Conservation (phyloP, 805 yeast species). For the Scheffersomyces coipomensis region DNA sequence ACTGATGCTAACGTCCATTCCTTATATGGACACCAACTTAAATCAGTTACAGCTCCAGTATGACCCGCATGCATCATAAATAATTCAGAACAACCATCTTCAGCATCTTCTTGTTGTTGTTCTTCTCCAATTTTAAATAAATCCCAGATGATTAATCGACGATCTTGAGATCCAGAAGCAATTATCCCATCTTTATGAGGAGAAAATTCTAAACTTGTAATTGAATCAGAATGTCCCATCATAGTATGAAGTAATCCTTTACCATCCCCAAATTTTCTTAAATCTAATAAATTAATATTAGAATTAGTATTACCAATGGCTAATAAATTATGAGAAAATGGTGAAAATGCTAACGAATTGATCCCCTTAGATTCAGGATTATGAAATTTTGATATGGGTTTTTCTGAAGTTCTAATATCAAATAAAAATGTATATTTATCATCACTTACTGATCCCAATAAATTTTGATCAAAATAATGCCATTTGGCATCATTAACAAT, state of each 20-base stretch:
- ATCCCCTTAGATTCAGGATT: conserved; percentile 39
- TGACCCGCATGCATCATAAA: conserved; percentile 94
- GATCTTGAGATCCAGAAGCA: conserved; percentile 75
- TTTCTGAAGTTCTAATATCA: conserved; percentile 46
- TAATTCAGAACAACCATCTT: conserved; percentile 86
- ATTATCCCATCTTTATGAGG: conserved; percentile 75
- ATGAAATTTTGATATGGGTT: conserved; percentile 23
- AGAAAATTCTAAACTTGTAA: conserved; percentile 74
- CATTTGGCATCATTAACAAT: conserved; percentile 78
- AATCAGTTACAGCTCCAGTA: conserved; percentile 71
- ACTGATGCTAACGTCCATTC: conserved; percentile 77
- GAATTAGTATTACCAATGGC: conserved; percentile 74
- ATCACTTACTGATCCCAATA: conserved; percentile 75
- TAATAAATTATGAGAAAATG: conserved; percentile 54
- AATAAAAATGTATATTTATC: conserved; percentile 55
- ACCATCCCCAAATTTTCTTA: conserved; percentile 40
- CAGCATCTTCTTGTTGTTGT: conserved; percentile 83
- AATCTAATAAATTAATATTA: conserved; percentile 63
- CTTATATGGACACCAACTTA: conserved; percentile 65
- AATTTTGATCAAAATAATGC: conserved; percentile 50
- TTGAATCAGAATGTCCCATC: conserved; percentile 76
- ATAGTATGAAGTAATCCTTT: conserved; percentile 58
- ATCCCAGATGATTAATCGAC: conserved; percentile 82
- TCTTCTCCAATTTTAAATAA: conserved; percentile 77
- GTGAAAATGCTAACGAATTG: conserved; percentile 66